Base-by-base conservation (phyloP, 345 rosid species). In the Anastatica hierochuntica region DNA sequence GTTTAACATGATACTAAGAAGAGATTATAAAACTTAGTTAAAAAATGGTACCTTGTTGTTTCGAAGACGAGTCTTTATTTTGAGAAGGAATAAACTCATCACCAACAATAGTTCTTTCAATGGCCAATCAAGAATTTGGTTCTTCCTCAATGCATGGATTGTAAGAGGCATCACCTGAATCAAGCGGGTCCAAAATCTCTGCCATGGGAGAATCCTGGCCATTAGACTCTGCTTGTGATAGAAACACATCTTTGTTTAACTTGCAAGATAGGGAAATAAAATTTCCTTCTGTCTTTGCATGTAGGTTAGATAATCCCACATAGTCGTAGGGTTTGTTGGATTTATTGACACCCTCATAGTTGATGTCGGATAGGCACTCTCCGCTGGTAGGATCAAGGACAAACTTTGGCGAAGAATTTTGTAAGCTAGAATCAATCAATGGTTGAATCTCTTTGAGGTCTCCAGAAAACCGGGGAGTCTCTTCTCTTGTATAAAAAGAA, bases 401-500 rank as follows among this genome's bases (percentile, higher is more conserved):
- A n/a, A 92, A 84, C 54, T 79, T 78, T 19, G 94, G 95, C 11
- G 95, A 92, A 26, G 73, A 54, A 53, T 60, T 74, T 24, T 51
- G 42, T 19, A 53, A 42, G 39, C 40, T 57, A 14, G 57, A 36
- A 47, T 62, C 65, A 24, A 26, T 9, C 44, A 43, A 39, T 29
- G 63, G 59, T 46, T 60, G 63, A 43, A 64, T 63, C 37, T 52
- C 49, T 76, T 77, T 78, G 36, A 69, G 65, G 45, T 69, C 70
- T 62, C 60, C 73, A 31, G 82, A 77, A 72, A 83, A 76, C 98
- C 90, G 88, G 8, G 84, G 83, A 13, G 73, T 75, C 18, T 56
- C 84, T 61, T 77, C 78, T 71, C 74, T 78, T 9, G 79, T 83
- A 72, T 92, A 92, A 88, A 83, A 43, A 92, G 73, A 52, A 88